These are phyloP conservation scores for Delphinella strobiligena DNA, from an alignment of 2,329 filamentous ascomycete species.

Conservation along the genomic window DNA sequence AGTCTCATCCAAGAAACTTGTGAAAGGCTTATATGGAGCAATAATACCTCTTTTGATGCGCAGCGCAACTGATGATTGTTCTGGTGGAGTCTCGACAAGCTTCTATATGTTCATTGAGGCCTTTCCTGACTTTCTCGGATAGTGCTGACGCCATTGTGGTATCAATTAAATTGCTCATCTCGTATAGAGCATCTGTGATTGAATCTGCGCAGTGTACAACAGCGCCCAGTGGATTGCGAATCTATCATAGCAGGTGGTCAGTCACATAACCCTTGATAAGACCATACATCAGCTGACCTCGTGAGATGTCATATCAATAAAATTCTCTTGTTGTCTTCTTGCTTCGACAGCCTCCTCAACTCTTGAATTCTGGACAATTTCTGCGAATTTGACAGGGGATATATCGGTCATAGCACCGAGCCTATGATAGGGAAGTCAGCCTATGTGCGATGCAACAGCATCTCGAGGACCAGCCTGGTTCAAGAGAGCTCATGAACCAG, in stretches of 20 bases:
- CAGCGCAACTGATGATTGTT: constrained; percentile 33
- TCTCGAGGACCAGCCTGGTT: too few relatives aligned
- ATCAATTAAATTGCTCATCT: constrained; percentile 6
- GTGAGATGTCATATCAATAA: constrained; percentile 6
- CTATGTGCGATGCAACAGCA: too few relatives aligned
- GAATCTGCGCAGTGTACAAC: constrained; percentile 11
- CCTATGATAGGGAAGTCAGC: too few relatives aligned
- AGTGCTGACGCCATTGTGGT: not conserved
- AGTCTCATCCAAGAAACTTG: too few relatives aligned
- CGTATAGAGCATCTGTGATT: constrained; percentile 8
- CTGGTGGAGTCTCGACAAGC: constrained; percentile 24
- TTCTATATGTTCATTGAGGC: constrained; percentile 17
- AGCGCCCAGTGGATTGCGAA: constrained; percentile 10
- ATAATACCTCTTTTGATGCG: constrained; percentile 27
- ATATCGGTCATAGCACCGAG: constrained; percentile 23
- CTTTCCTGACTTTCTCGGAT: constrained; percentile 9
- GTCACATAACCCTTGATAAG: too few relatives aligned
- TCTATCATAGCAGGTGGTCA: too few relatives aligned
- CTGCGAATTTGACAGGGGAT: constrained; percentile 20
- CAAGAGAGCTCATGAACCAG: too few relatives aligned
- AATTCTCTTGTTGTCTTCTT: constrained; percentile 19
- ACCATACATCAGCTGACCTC: too few relatives aligned
- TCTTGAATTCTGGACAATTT: constrained; percentile 17
- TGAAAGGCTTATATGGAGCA: too few relatives aligned
- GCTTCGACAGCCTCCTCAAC: constrained; percentile 24